Percentiles rank a stretch among this genome's conserved stretches.
phyloP scores from a whole-genome alignment of 1,139 yeast genomes.

The Debaryomyces robertsiae region DNA sequence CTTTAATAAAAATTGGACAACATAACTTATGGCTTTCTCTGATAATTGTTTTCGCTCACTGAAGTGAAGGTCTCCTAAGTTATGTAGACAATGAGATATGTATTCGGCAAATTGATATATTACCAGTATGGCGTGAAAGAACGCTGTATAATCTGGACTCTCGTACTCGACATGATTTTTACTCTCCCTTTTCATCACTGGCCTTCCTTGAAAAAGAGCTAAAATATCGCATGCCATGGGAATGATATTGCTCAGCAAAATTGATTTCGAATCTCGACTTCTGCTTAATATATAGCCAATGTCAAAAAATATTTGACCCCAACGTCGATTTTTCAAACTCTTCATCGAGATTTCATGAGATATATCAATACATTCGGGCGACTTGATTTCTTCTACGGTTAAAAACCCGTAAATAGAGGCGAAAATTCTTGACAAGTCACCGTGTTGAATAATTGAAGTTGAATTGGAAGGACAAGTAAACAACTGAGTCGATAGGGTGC shows the following conservation, averaged over 20 bases:
- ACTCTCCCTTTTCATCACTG: constrained; percentile 76
- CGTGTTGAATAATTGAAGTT: constrained; percentile 65
- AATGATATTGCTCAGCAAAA: constrained; percentile 36
- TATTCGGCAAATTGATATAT: constrained; percentile 65
- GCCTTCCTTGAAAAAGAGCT: constrained; percentile 76
- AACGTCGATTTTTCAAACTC: constrained; percentile 72
- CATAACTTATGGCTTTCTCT: constrained; percentile 35
- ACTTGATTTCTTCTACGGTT: constrained; percentile 55
- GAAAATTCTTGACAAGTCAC: constrained; percentile 67
- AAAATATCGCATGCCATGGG: constrained; percentile 65
- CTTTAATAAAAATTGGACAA: constrained; percentile 30
- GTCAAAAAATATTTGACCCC: constrained; percentile 86
- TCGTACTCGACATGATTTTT: constrained; percentile 89
- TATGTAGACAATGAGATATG: constrained; percentile 52
- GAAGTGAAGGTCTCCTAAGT: constrained; percentile 23
- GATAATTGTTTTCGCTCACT: constrained; percentile 25
- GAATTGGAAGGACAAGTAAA: constrained; percentile 86
- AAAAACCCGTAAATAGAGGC: constrained; percentile 69
- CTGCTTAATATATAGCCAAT: constrained; percentile 76
- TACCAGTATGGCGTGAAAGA: constrained; percentile 75
- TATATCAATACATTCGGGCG: constrained; percentile 48
- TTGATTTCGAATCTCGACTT: constrained; percentile 54
- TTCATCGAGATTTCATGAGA: constrained; percentile 45
- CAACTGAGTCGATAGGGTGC: constrained; percentile 77
- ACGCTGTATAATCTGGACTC: constrained; percentile 80